Evolutionary conservation across 1,284 basidiomycete genomes (phyloP).

Genomic region (Apiotrichum montevideense): DNA sequence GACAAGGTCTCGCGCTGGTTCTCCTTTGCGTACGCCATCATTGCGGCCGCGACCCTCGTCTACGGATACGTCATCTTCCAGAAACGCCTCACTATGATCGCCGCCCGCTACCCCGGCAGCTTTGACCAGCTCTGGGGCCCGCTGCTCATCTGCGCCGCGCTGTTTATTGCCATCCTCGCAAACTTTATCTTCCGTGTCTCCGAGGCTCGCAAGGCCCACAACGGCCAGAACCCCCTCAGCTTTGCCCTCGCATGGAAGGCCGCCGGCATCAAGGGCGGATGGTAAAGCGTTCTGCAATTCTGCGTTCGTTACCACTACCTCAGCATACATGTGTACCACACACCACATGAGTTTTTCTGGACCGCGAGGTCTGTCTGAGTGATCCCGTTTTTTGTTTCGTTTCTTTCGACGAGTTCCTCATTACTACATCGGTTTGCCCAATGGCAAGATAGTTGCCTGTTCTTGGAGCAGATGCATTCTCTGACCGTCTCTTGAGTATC

Average conservation of each 20-base stretch:
- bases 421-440: too few relatives aligned
- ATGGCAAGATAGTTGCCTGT: too few relatives aligned
- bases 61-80: slow-evolving; percentile 88
- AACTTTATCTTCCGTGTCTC: slow-evolving; percentile 71
- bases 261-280: slow-evolving; percentile 22
- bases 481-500: too few relatives aligned
- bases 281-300: slow-evolving; percentile 2
- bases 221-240: slow-evolving; percentile 33
- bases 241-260: slow-evolving; percentile 31
- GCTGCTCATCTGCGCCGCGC: slow-evolving; percentile 64
- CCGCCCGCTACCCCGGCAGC: slow-evolving; percentile 78
- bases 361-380: too few relatives aligned
- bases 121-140: slow-evolving; percentile 81
- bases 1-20: slow-evolving; percentile 70
- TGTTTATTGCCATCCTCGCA: slow-evolving; percentile 76
- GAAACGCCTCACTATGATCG: slow-evolving; percentile 82
- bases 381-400: too few relatives aligned
- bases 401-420: too few relatives aligned
- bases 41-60: slow-evolving; percentile 51
- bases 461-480: too few relatives aligned
- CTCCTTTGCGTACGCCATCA: slow-evolving; percentile 75
- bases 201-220: slow-evolving; percentile 27
- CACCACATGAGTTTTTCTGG: too few relatives aligned
- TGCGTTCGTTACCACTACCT: too few relatives aligned
- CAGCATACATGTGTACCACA: too few relatives aligned